Base-by-base conservation (phyloP, 164 flowering plant genomes). In the Taxillus chinensis region DNA sequence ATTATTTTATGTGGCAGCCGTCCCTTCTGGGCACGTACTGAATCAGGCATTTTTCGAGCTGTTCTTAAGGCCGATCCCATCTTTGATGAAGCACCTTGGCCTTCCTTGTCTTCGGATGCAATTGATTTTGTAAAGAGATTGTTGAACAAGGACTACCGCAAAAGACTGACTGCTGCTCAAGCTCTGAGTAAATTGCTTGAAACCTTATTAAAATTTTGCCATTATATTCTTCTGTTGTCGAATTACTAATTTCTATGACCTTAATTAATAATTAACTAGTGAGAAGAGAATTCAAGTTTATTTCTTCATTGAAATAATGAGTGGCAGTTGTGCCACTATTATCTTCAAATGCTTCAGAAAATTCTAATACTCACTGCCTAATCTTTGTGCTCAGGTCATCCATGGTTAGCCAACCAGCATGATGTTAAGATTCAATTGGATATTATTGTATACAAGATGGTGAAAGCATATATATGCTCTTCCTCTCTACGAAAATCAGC, bases 1-100 rank as follows among this genome's bases (percentile, higher is more conserved):
- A 93, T 93, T 70, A 90, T 93, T 70, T 77, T 93, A 10, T 93
- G 99, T 70, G 99, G 99, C 48, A 90, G 97, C 71, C 82, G 99
- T 41, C 99, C 99, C 11, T 93, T 93, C 66, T 90, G 99, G 99
- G 89, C 97, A 9, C 78, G 99, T 39, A 84, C 97, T 41, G 99
- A 93, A 69, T 93, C 99, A 12, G 97, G 97, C 54, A 90, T 93
- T 39, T 93, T 93, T 62, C 77, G 87, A 55, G 83, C 96, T 64
- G 92, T 93, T 55, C 83, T 93, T 3, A 93, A 88, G 63, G 84
- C 96, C 14, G 97, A 90, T 45, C 96, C 96, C 5, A 81, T 76
- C 65, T 93, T 90, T 72, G 96, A 93, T 59, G 98, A 93, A 77
- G 80, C 81, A 60, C 98, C 98, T 50, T 93, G 98, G 98, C 97